Evolutionary conservation across 768 basidiomycete genomes (phyloP), one percentile per base, ranked within the genome.

Genomic region (Peribolospora kevripleyi): DNA sequence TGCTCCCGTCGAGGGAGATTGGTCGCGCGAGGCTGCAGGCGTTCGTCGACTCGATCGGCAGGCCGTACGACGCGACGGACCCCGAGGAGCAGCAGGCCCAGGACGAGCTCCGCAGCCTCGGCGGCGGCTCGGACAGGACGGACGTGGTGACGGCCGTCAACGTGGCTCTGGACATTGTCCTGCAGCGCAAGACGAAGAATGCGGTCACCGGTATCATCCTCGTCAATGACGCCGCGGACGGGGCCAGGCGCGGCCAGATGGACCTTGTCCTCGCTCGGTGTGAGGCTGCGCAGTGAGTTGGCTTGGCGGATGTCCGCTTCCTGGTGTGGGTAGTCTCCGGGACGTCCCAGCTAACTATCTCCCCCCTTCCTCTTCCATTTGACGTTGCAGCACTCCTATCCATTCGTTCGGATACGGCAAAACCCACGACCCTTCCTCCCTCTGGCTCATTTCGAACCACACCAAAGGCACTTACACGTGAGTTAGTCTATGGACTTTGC

Each of bases 101-200:
- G 57, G 78, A 79, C 60, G 74, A 75, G 57, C 76, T 76, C 59
- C 67, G 81, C 65, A 77, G 84, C 14, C 72, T 78, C 57, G 78
- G 78, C 10, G 77, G 77, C 56, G 81, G 81, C 64, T 90, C 95
- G 13, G 90, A 95, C 68, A 84, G 88, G 69, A 85, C 85, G 38
- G 91, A 93, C 66, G 91, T 98, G 13, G 87, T 97, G 36, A 91
- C 90, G 8, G 93, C 90, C n/a, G 85, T 95, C 55, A 98, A 98
- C 66, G 81, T 91, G 62, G 86, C 82, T 46, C 76, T 97, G 41
- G 93, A 98, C 66, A 79, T 91, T 14, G 83, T 97, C 6, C 70
- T 98, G 41, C 93, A 97, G 68, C 81, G 93, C 54, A 93, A 93
- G 57, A 46, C 79, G 42, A 82, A 84, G 59, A 93, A 91, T 65